A percentile compares a stretch with the other conserved stretches of the same genome.
Conservation (phyloP, 2,329 filamentous ascomycete genomes). For the Penicillium sp. region DNA sequence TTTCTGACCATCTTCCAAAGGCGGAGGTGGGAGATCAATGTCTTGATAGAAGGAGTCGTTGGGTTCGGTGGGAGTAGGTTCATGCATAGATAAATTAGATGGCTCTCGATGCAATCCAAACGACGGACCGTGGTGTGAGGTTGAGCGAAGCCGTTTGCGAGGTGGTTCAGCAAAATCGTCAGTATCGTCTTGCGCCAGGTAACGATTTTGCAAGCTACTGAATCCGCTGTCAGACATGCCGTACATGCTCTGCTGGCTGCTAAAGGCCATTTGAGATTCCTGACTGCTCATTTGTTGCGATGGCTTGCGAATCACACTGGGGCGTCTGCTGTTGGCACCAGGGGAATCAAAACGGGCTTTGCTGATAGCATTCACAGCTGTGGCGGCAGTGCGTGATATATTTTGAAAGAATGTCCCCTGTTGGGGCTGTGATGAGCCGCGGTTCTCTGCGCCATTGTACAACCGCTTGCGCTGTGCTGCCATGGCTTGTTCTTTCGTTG, state of each 20-base stretch:
- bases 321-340: conserved; percentile 62
- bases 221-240: conserved; percentile 77
- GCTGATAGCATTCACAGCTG: conserved; percentile 92
- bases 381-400: conserved; percentile 89
- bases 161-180: conserved; percentile 71
- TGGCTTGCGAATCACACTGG: conserved; percentile 70
- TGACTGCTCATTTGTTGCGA: conserved; percentile 62
- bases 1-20: conserved; percentile 31
- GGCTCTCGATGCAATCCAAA: conserved; percentile 35
- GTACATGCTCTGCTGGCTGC: conserved; percentile 76
- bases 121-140: conserved; percentile 51
- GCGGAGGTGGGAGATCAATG: conserved; percentile 31
- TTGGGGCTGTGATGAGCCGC: conserved; percentile 60
- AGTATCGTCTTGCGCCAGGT: conserved; percentile 39
- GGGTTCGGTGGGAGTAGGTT: conserved; percentile 47
- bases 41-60: conserved; percentile 50
- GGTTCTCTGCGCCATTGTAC: conserved; percentile 75
- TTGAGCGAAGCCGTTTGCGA: conserved; percentile 68
- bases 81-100: conserved; percentile 39
- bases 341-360: conserved; percentile 93
- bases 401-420: conserved; percentile 95
- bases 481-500: conserved; percentile 98
- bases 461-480: conserved; percentile 89
- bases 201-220: conserved; percentile 60
- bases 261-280: conserved; percentile 65